Conservation (phyloP, 177 flowering plant species). For the Tripterygium wilfordii region DNA sequence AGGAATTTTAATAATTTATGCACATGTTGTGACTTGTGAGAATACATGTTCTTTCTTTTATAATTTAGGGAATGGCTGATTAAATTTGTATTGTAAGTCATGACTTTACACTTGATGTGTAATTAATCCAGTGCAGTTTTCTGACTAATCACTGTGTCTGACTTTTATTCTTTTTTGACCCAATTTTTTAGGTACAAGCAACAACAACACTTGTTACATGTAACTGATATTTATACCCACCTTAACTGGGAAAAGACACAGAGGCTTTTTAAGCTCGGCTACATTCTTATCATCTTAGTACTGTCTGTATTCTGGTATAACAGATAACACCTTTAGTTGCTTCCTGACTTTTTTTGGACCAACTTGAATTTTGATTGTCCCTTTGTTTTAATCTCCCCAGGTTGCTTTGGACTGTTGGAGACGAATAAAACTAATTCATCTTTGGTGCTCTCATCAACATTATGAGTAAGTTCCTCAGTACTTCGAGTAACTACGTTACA, state of each 20-base stretch:
- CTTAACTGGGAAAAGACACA: constrained; percentile 29
- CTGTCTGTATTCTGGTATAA: constrained; percentile 32
- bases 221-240: constrained; percentile 44
- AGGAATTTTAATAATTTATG: no score
- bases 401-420: constrained; percentile 30
- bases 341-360: background rate
- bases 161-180: background rate
- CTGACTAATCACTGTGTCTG: no score
- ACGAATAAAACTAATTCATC: constrained; percentile 9
- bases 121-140: no score
- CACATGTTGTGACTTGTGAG: no score
- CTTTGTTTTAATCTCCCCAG: no score
- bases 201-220: constrained; percentile 27
- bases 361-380: background rate
- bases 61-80: no score
- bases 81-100: no score
- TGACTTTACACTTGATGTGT: no score
- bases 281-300: constrained; percentile 20
- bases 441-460: background rate
- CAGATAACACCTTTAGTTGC: background rate
- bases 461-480: constrained; percentile 3
- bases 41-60: no score
- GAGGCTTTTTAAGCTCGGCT: constrained; percentile 30
- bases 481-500: background rate
- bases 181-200: constrained; percentile 25